Base-by-base conservation (phyloP, 2,329 filamentous ascomycete genomes). In the Cercospora berteroae region DNA sequence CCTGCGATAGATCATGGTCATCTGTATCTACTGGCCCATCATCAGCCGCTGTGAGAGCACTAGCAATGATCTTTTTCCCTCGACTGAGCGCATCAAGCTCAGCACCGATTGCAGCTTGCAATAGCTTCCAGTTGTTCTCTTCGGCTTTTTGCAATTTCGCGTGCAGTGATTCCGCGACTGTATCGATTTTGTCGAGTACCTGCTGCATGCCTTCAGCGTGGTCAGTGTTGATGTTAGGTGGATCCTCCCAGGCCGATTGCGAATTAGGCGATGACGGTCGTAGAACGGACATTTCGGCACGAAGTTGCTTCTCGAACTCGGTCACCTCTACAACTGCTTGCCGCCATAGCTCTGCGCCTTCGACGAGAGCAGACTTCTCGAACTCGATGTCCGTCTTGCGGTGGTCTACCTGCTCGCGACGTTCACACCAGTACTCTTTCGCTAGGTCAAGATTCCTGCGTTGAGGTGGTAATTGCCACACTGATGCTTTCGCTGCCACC, bases 21-120 rank as follows among this genome's bases (percentile, higher is more conserved):
- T 64, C 64, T 20, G 68, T n/a, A 25, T 67, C 36, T 20, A 44
- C 44, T 12, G 44, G 18, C 10, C 31, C 59, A 13, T 62, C 66
- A 39, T 60, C 60, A 23, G 65, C 55, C 8, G 63, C 66, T 12
- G 64, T 65, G 4, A 82, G 72, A 10, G 79, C 76, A 10, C 78
- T 75, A 44, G 80, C 75, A n/a, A 92, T 79, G 50, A 92, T 81
- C 3, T 81, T 77, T 71, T 85, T 83, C 1, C 88, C 88, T 73
- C 89, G 85, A 33, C 80, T 80, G 68, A 91, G 88, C 2, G 89
- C 89, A 67, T 90, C 88, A 1, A 91, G 75, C 76, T 92, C 91
- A 0, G 91, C 91, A 0, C 90, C 90, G 36, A 94, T 88, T 10
- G 90, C 90, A 61, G 87, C 91, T 4, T 93, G 88, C 18, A 94